Base-by-base conservation (phyloP, 768 basidiomycete genomes). In the Clavulina sp. region DNA sequence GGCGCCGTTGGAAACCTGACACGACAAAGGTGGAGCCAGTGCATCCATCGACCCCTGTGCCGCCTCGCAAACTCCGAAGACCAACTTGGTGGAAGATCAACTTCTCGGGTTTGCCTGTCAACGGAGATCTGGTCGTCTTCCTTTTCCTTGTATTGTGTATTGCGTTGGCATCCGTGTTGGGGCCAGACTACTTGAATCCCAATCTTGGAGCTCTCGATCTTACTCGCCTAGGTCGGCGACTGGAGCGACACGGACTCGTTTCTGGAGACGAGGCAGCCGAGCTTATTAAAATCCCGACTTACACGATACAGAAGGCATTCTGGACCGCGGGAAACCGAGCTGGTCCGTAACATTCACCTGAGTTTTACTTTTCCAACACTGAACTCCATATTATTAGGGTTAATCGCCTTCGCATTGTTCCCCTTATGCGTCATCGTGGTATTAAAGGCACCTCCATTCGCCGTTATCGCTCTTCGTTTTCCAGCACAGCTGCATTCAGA, bases 321-420 rank as follows among this genome's bases (percentile, higher is more conserved):
- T 87, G 84, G 84, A 77, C 80, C 0, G 70, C 75, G 1, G 78
- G 75, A n/a, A 72, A 70, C 18, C 66, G 83, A 30, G 71, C 74
- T 19, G 84, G 84, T 46, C 9, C 13, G 43, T 26, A 9, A 46
- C n/a, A n/a, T n/a, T n/a, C n/a, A n/a, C n/a, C n/a, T n/a, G n/a
- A n/a, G n/a, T n/a, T n/a, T n/a, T n/a, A n/a, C n/a, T n/a, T n/a
- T n/a, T n/a, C n/a, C n/a, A n/a, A n/a, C 13, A 46, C 43, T 16
- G 13, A 46, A 24, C 9, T 9, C 13, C 13, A 13, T 46, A 46
- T 46, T 46, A 13, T 26, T 24, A 46, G 43, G 43, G 0, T 67
- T 80, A 52, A 77, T 84, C 34, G 74, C 81, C 1, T 85, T 84
- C 59, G 75, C 80, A 1, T 69, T 84, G 28, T 66, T 83, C 44